phyloP scores from a whole-genome alignment of 192 early-diverging fungal species.

The Rhizophagus clarus region DNA sequence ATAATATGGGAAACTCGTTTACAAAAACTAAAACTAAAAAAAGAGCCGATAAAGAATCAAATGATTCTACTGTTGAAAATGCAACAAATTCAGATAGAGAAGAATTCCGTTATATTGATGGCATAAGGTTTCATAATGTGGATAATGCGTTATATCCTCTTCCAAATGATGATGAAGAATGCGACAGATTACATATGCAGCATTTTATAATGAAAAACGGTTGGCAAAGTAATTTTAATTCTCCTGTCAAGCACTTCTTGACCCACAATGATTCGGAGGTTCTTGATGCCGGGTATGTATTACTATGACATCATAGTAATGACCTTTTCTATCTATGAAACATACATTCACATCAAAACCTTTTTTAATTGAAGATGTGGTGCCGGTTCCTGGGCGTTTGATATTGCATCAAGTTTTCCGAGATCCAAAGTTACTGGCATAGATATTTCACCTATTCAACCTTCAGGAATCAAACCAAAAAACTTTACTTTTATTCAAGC shows the following conservation, averaged over 20 bases:
- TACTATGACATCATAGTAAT: neutral
- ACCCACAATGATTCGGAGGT: neutral
- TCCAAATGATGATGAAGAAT: constrained; percentile 19
- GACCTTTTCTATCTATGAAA: too few relatives aligned
- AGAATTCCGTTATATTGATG: neutral
- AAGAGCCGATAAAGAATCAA: too few relatives aligned
- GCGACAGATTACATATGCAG: constrained; percentile 18
- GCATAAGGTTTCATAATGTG: neutral
- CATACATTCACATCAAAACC: neutral
- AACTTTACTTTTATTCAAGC: constrained; percentile 27
- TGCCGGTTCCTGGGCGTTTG: constrained; percentile 17
- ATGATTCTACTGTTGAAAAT: too few relatives aligned
- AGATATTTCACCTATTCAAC: constrained; percentile 19
- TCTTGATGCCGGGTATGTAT: constrained; percentile 23
- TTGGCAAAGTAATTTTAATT: constrained; percentile 37
- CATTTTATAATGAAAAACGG: constrained; percentile 40
- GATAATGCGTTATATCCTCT: neutral
- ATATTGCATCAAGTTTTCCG: constrained; percentile 21
- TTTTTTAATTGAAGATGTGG: constrained; percentile 1
- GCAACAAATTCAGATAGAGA: too few relatives aligned
- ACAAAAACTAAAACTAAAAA: too few relatives aligned
- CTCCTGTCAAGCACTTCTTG: constrained; percentile 36
- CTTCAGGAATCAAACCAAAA: neutral
- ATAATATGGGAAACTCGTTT: too few relatives aligned
- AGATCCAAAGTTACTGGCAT: constrained; percentile 12